Base-by-base conservation (phyloP, 495 filamentous ascomycete genomes). In the Clohesyomyces aquaticus region DNA sequence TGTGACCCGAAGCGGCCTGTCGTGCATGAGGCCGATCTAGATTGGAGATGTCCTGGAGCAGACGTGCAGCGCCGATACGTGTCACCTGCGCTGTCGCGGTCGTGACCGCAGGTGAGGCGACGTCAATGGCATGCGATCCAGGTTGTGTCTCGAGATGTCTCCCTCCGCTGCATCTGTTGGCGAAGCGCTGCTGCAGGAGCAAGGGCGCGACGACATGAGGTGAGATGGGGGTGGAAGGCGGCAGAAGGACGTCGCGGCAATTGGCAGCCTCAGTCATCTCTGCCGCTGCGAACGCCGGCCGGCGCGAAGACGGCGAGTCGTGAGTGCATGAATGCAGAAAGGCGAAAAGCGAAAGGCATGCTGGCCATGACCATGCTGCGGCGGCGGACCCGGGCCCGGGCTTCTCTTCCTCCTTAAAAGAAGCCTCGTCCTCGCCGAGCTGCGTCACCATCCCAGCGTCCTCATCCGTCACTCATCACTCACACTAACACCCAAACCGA, bases 1-100 rank as follows among this genome's bases (percentile, higher is more conserved):
- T 54, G 50, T 54, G 21, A 47, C 43, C 21, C 43, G 16, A 47
- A 47, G 43, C 43, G 22, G 27, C 19, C 56, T 59, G 46, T 50
- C 56, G 22, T 51, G 56, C 56, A 59, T 61, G 26, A 61, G 58
- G 35, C 47, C 47, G 57, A 52, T 50, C 57, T 52, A 52, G 57
- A 43, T 49, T 59, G 41, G 55, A 26, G 43, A n/a, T 43, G n/a
- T n/a, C n/a, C n/a, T n/a, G n/a, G n/a, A n/a, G n/a, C n/a, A n/a
- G n/a, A n/a, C n/a, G n/a, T n/a, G 6, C 52, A 23, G 18, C 38
- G 22, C 32, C 29, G 38, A 56, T 56, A 56, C 54, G 54, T 56
- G 54, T 58, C 55, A 58, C 55, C 41, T 16, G 38, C 38, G 38
- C 38, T 27, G 38, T 9, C 18, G 55, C 35, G 29, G 8, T 28